Evolutionary conservation across 768 basidiomycete species (phyloP), one percentile per base, ranked within the genome.

Genomic region (Auriscalpium microsporum): DNA sequence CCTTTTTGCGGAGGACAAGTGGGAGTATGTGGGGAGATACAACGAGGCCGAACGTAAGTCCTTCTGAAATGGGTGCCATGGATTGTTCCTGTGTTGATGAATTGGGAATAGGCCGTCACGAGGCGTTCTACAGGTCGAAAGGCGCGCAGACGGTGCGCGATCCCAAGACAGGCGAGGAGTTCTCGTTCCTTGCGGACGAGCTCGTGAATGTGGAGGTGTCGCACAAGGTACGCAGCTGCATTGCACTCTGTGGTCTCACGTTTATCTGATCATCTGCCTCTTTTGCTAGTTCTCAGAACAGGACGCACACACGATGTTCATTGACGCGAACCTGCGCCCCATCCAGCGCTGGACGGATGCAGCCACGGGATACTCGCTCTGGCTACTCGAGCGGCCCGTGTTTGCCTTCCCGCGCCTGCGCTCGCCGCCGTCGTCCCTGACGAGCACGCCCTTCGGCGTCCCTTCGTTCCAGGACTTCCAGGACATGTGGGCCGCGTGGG

Each of bases 401-500:
- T 90, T 96, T 71, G 67, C 70, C 35, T 94, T 97, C 73, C 84
- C 86, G 36, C 71, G 83, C 1, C 69, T 87, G 0, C 67, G 71
- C 8, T 69, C 77, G 1, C 76, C 79, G 6, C 56, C 63, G 23
- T 56, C 63, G 6, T 61, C 54, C 21, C 58, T 63, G 48, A 61
- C 58, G 1, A 67, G 64, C 4, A 70, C 74, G 7, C 79, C 81
- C 0, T 88, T 87, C 61, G 80, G 83, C 28, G 65, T 91, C 17
- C 95, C 96, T 0, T 78, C 77, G 8, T 63, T 86, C 28, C 72
- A 75, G 45, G 92, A 98, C 49, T 99, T 94, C 92, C 70, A 80
- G 50, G 74, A 78, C 40, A 69, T 95, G 52, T 98, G 95, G 94
- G 78, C 81, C 1, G 78, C 80, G 3, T 99, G 94, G 95, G 93